Base-by-base conservation (phyloP, 169 alveolate species). In the Cystoisospora suis region DNA sequence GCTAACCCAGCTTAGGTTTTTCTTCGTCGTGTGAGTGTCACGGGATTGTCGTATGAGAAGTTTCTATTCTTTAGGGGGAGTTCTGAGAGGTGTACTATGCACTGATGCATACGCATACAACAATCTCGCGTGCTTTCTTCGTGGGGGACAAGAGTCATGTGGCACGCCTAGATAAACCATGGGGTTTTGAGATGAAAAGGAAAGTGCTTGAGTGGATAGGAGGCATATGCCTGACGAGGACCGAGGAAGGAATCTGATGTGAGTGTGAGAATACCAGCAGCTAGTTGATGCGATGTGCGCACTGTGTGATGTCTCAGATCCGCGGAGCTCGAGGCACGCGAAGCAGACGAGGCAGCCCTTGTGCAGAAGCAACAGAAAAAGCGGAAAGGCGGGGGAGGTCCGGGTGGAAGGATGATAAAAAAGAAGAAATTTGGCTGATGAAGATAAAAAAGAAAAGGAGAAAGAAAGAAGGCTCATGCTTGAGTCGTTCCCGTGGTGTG, bases 301-400 rank as follows among this genome's bases (percentile, higher is more conserved):
- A 23, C 23, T 12, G 65, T 12, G 65, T 53, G 65, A 23, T 72
- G 6, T 27, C 42, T 34, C 56, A 72, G 83, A 53, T 72, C 83
- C 29, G 83, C 83, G 36, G 83, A 72, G 53, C 83, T 72, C 53
- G 83, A 72, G 32, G 83, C 83, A 23, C 83, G 83, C 17, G 83
- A 72, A 38, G 83, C 83, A 0, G 83, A 72, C 56, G 83, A 72
- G 15, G 83, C 83, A 17, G 58, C 53, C 12, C 83, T 72, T 56
- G 83, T 72, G 5, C 83, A 72, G 83, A 72, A 72, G 29, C 58
- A 46, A 9, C 58, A 46, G 20, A 72, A 72, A 36, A 40, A 34
- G 83, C 36, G 42, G 56, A 1, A 53, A 72, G 40, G 40, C 9
- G 77, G 36, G n/a, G 77, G 77, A 23, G 77, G 77, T n/a, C 45